A percentile compares a stretch with the other conserved stretches of the same genome.
phyloP scores from a whole-genome alignment of 306 rosid genomes.

The Sophora flavescens region DNA sequence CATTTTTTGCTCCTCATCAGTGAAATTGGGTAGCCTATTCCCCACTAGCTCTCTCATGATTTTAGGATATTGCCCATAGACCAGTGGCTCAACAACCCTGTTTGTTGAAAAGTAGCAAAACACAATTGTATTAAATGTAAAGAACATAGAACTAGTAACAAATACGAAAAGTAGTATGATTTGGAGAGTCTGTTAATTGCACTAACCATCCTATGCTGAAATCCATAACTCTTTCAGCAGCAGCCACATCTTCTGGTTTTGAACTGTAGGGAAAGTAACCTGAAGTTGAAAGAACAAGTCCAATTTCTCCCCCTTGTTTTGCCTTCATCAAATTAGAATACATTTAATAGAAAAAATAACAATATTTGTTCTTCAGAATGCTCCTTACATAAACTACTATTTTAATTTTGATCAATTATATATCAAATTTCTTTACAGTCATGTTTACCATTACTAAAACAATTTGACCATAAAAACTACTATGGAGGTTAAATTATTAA shows the following conservation, averaged over 20 bases:
- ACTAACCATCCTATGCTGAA: conserved; percentile 55
- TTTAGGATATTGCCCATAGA: conserved; percentile 48
- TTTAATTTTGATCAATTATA: neutral
- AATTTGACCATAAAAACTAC: no score
- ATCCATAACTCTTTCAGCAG: conserved; percentile 49
- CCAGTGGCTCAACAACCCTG: conserved; percentile 49
- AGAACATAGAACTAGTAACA: neutral
- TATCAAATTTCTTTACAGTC: no score
- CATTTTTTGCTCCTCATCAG: conserved; percentile 29
- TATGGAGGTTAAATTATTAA: no score
- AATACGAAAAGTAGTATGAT: neutral
- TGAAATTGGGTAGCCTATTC: conserved; percentile 48
- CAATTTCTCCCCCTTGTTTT: conserved; percentile 57
- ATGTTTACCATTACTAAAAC: no score
- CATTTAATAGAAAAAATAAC: neutral
- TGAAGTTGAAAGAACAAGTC: conserved; percentile 45
- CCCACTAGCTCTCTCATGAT: conserved; percentile 44
- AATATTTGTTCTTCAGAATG: neutral
- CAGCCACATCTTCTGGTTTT: conserved; percentile 46
- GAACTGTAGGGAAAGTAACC: conserved; percentile 44
- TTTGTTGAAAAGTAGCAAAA: conserved; percentile 11
- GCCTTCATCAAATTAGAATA: conserved; percentile 32
- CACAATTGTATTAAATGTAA: no score
- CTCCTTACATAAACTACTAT: neutral
- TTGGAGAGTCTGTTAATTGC: neutral